These are phyloP conservation scores for Ustilago shanxiensis DNA, from an alignment of 1,284 basidiomycete genomes.

Conservation along the genomic window DNA sequence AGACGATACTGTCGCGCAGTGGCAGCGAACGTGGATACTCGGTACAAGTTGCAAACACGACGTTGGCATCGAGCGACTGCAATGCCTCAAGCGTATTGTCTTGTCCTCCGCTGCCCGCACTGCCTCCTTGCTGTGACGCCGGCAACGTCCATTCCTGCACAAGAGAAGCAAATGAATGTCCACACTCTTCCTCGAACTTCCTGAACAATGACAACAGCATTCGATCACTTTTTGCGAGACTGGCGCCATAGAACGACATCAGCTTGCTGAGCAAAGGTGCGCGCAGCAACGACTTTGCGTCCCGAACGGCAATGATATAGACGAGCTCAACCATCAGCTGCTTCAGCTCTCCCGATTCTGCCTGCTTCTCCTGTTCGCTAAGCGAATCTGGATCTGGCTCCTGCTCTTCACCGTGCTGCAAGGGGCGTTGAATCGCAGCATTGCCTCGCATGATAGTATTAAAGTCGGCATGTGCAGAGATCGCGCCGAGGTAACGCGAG, in stretches of 20 bases:
- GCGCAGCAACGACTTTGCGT: slow-evolving; percentile 85
- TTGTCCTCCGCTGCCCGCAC: not conserved
- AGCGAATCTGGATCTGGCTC: slow-evolving; percentile 17
- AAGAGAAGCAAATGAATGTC: slow-evolving; percentile 73
- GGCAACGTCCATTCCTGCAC: slow-evolving; percentile 42
- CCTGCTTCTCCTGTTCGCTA: slow-evolving; percentile 4
- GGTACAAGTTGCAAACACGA: slow-evolving; percentile 80
- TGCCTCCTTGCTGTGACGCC: slow-evolving; percentile 9
- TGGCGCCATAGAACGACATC: slow-evolving; percentile 80
- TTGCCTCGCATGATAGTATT: slow-evolving; percentile 29
- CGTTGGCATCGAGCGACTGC: slow-evolving; percentile 78
- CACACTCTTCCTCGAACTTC: slow-evolving; percentile 81
- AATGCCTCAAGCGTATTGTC: slow-evolving; percentile 75
- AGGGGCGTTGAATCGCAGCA: slow-evolving; percentile 61
- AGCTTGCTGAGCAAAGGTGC: slow-evolving; percentile 83
- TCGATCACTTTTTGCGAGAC: slow-evolving; percentile 77
- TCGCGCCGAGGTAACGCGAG: slow-evolving; percentile 47
- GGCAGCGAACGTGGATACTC: slow-evolving; percentile 75
- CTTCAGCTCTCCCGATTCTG: slow-evolving; percentile 19
- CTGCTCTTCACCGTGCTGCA: slow-evolving; percentile 64
- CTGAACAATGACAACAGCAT: slow-evolving; percentile 80
- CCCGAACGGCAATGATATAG: slow-evolving; percentile 78
- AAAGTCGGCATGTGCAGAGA: slow-evolving; percentile 54
- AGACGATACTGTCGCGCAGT: slow-evolving; percentile 22
- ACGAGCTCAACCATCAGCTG: slow-evolving; percentile 74